Evolutionary conservation across 495 filamentous ascomycete species (phyloP).

Genomic region (Aspergillus sparsus): DNA sequence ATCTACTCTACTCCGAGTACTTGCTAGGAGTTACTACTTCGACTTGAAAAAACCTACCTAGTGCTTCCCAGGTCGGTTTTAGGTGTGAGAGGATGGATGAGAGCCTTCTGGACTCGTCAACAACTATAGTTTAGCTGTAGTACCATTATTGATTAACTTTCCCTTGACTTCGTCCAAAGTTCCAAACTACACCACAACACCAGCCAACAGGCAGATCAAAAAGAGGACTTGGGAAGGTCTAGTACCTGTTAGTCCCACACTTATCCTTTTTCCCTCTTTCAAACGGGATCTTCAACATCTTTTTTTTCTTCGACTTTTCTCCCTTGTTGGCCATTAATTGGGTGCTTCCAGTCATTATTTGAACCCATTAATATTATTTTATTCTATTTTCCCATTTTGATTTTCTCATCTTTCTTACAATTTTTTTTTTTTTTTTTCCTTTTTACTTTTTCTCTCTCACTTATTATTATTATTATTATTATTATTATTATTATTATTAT

Average conservation of each 20-base stretch:
- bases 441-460: constrained; percentile 8
- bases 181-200: not conserved
- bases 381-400: constrained; percentile 7
- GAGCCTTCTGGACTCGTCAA: not conserved
- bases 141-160: not conserved
- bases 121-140: too few species aligned
- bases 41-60: too few species aligned
- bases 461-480: constrained; percentile 10
- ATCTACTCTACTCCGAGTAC: not conserved
- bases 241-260: not conserved
- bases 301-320: constrained; percentile 13
- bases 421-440: constrained; percentile 13
- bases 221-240: constrained; percentile 4
- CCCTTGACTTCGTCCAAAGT: constrained; percentile 9
- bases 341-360: constrained; percentile 13
- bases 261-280: constrained; percentile 10
- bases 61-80: too few species aligned
- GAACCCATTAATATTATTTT: constrained; percentile 9
- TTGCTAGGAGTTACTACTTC: not conserved
- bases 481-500: constrained; percentile 2
- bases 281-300: constrained; percentile 22
- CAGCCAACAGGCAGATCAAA: constrained; percentile 12
- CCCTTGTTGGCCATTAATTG: constrained; percentile 21
- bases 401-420: not conserved
- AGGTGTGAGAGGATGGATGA: too few species aligned